Evolutionary conservation across 2,329 filamentous ascomycete species (phyloP), one percentile per base, ranked within the genome.

Genomic region (Talaromyces rugulosus): DNA sequence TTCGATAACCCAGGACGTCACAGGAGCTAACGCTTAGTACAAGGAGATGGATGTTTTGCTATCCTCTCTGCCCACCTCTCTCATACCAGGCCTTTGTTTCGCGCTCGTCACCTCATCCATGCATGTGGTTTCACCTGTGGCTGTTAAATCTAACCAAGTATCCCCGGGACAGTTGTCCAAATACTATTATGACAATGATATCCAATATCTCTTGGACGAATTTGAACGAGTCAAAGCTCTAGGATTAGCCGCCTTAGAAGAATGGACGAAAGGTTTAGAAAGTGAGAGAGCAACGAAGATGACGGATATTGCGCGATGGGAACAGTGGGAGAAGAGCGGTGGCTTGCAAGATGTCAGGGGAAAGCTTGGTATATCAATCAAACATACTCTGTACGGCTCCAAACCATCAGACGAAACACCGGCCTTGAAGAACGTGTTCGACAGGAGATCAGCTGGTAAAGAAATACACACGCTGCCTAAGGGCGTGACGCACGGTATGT

Each of bases 221-320:
- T 86, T 91, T 66, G 78, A 84, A 51, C 79, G 85, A 5, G 89
- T 87, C 59, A 85, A 85, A 67, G 75, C 79, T n/a, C 82, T 91
- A 66, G 89, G 90, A n/a, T 68, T 82, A 52, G 87, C 87, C 50
- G 85, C 88, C 11, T 83, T 84, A 4, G 88, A 91, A 67, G 90
- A 93, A 73, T 95, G 91, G 90, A 80, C 87, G 33, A 93, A 93
- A 74, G 90, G 90, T 9, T 81, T 95, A 3, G 83, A 87, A 51
- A 78, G 77, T 31, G 82, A 85, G 62, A 89, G 89, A 9, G 85
- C 84, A 67, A 81, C 85, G 62, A 77, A 81, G 56, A 83, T 86
- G 67, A 81, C 79, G 11, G 86, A 90, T 70, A 82, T 85, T 33
- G 81, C 85, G 31, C 85, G 89, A 56, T 94, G 90, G 88, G 90